Conservation (phyloP, 1,139 yeast genomes). For the Yamadazyma dushanensis region DNA sequence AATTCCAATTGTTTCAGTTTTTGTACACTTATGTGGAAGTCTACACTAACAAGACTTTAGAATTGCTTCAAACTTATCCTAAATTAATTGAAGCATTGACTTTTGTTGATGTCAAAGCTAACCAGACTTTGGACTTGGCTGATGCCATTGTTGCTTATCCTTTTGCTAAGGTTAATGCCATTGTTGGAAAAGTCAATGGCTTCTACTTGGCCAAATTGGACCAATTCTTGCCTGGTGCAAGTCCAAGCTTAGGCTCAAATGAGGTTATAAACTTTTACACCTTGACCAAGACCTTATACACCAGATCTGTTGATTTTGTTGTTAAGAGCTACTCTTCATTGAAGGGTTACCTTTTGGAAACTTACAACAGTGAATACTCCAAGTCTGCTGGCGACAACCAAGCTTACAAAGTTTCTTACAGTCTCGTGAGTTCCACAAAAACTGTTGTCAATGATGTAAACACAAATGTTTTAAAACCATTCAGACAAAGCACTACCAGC, state of each 20-base stretch:
- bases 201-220: slow-evolving; percentile 32
- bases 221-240: slow-evolving; percentile 33
- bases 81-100: slow-evolving; percentile 25
- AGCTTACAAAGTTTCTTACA: slow-evolving; percentile 30
- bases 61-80: slow-evolving; percentile 16
- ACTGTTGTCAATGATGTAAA: slow-evolving; percentile 36
- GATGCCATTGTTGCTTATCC: slow-evolving; percentile 6
- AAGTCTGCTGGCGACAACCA: slow-evolving; percentile 16
- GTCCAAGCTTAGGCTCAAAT: slow-evolving; percentile 21
- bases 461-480: slow-evolving; percentile 40
- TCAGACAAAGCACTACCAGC: slow-evolving; percentile 41
- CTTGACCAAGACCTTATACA: slow-evolving; percentile 31
- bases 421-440: slow-evolving; percentile 37
- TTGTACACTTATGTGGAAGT: slow-evolving; percentile 23
- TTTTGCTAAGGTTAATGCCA: slow-evolving; percentile 3
- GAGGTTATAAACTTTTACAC: slow-evolving; percentile 31
- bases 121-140: slow-evolving; percentile 12
- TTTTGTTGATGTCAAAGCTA: slow-evolving; percentile 29
- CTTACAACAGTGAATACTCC: slow-evolving; percentile 36
- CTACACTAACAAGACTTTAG: slow-evolving; percentile 10
- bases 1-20: slow-evolving; percentile 24
- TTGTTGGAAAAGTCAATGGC: slow-evolving; percentile 20
- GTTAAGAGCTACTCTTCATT: slow-evolving; percentile 30
- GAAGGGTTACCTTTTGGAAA: slow-evolving; percentile 32
- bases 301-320: slow-evolving; percentile 27